These are phyloP conservation scores for Geum urbanum DNA, from an alignment of 306 rosid species.

Conservation along the genomic window DNA sequence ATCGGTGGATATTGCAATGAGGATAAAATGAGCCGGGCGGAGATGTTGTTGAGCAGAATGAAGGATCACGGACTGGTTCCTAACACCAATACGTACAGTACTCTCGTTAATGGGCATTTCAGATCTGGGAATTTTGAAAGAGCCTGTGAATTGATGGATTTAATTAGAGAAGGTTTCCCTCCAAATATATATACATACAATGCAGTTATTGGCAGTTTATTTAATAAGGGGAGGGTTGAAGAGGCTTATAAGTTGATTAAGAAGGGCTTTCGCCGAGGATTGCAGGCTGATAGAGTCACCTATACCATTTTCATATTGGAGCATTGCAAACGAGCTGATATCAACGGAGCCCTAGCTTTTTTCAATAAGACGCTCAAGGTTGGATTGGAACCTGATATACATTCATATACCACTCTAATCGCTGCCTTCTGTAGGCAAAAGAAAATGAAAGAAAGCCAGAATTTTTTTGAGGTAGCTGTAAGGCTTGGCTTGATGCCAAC, in stretches of 20 bases:
- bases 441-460: slow-evolving; percentile 59
- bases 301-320: slow-evolving; percentile 72
- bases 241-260: slow-evolving; percentile 67
- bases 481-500: slow-evolving; percentile 61
- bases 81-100: slow-evolving; percentile 65
- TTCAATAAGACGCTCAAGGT: slow-evolving; percentile 73
- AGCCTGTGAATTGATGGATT: slow-evolving; percentile 59
- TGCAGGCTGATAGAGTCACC: slow-evolving; percentile 59
- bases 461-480: slow-evolving; percentile 51
- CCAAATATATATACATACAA: slow-evolving; percentile 77
- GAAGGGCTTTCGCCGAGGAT: slow-evolving; percentile 33
- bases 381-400: slow-evolving; percentile 71
- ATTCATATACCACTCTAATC: slow-evolving; percentile 70
- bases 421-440: slow-evolving; percentile 65
- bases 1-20: slow-evolving; percentile 75
- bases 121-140: slow-evolving; percentile 63
- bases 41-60: slow-evolving; percentile 78
- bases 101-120: slow-evolving; percentile 73
- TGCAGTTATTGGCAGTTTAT: slow-evolving; percentile 66
- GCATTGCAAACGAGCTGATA: slow-evolving; percentile 61
- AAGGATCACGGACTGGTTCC: slow-evolving; percentile 80
- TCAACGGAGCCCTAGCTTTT: slow-evolving; percentile 53
- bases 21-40: slow-evolving; percentile 70
- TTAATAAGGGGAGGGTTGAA: slow-evolving; percentile 58
- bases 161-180: slow-evolving; percentile 63